Evolutionary conservation across 2,329 filamentous ascomycete genomes (phyloP).

Genomic region (Sarocladium brachiariae): DNA sequence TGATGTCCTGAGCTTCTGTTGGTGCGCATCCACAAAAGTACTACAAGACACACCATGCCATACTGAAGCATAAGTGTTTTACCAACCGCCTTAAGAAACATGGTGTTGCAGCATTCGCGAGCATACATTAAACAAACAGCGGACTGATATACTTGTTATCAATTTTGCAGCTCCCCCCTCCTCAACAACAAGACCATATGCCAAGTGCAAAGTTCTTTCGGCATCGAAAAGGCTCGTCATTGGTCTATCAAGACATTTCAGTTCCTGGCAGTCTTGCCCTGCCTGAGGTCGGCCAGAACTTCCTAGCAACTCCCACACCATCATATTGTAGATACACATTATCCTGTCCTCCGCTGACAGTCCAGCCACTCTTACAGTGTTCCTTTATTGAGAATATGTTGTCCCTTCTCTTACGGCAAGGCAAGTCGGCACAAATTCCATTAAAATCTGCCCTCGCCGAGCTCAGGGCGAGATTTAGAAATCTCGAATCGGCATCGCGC

Average conservation of each 20-base stretch:
- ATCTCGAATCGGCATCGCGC: conserved; percentile 9
- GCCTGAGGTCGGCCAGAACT: neutral
- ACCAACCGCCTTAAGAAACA: too few species aligned
- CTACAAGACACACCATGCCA: too few species aligned
- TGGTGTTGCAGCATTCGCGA: too few species aligned
- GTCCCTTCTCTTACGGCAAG: neutral
- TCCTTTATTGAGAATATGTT: neutral
- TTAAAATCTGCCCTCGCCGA: neutral
- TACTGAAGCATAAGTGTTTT: too few species aligned
- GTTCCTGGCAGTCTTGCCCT: neutral
- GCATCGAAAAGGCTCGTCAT: neutral
- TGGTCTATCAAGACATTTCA: neutral
- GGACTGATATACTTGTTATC: too few species aligned
- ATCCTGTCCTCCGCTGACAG: neutral
- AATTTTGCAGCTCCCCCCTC: too few species aligned
- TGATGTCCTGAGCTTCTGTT: too few species aligned
- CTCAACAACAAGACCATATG: too few species aligned
- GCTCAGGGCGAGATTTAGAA: neutral
- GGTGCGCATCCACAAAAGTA: too few species aligned
- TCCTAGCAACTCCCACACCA: neutral
- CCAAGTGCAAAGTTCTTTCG: neutral
- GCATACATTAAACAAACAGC: too few species aligned
- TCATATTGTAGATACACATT: neutral
- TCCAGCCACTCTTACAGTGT: neutral
- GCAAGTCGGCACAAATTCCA: neutral